phyloP scores from a whole-genome alignment of 495 filamentous ascomycete genomes.

The Hypoxylon crocopeplum region DNA sequence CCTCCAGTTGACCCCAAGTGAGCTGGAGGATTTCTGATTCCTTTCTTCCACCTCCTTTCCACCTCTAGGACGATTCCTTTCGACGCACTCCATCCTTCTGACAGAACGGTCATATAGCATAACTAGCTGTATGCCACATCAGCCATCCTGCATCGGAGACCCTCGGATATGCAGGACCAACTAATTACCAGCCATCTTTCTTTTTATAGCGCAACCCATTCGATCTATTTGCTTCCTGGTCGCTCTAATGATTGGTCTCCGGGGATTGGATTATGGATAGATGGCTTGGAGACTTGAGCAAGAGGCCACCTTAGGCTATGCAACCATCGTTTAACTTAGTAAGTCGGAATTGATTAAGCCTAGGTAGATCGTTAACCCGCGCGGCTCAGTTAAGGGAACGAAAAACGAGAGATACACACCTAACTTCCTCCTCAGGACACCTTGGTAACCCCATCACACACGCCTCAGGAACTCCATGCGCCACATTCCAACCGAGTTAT shows the following conservation, averaged over 20 bases:
- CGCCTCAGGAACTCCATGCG: neutral
- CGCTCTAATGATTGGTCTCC: conserved; percentile 16
- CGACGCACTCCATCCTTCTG: neutral
- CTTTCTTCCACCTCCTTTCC: no score
- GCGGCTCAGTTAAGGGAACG: neutral
- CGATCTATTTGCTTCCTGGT: conserved; percentile 2
- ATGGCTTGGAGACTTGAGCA: neutral
- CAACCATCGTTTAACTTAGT: neutral
- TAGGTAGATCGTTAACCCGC: conserved; percentile 1
- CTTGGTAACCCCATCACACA: conserved; percentile 1
- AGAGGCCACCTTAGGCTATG: neutral
- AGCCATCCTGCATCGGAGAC: conserved; percentile 23
- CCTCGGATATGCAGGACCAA: conserved; percentile 19
- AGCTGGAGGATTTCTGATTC: no score
- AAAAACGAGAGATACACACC: neutral
- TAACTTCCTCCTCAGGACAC: neutral
- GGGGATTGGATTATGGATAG: neutral
- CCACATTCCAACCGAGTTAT: conserved; percentile 1
- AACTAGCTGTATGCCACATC: conserved; percentile 8
- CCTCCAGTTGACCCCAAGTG: no score
- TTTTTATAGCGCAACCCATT: conserved; percentile 6
- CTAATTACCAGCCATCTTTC: conserved; percentile 4
- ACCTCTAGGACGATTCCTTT: neutral
- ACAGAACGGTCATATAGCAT: neutral
- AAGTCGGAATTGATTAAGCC: neutral